phyloP scores from a whole-genome alignment of 176 grass and related monocot genomes.

The Zoysia japonica region DNA sequence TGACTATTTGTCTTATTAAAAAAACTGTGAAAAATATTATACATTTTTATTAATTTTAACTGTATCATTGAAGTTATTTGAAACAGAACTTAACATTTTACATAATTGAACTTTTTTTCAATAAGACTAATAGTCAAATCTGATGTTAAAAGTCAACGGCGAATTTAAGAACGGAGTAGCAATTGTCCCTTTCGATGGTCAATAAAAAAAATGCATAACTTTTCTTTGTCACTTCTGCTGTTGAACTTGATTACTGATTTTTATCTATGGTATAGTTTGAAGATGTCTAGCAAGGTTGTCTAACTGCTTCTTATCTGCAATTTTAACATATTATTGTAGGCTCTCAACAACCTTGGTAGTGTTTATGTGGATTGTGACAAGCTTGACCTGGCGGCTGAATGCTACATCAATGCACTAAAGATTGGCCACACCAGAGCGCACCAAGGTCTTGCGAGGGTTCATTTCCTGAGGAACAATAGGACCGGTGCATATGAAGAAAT shows the following conservation, averaged over 20 bases:
- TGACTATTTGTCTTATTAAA: too few relatives aligned
- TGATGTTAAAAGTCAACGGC: too few relatives aligned
- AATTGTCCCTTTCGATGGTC: too few relatives aligned
- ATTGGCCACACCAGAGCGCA: conserved; percentile 95
- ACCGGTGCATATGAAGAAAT: conserved; percentile 86
- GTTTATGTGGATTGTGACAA: conserved; percentile 96
- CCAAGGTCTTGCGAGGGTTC: conserved; percentile 91
- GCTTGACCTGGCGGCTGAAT: conserved; percentile 90
- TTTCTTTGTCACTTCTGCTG: conserved; percentile 6
- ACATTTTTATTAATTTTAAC: too few relatives aligned
- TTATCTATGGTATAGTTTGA: conserved; percentile 11
- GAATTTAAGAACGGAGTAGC: too few relatives aligned
- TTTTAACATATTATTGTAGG: conserved; percentile 65
- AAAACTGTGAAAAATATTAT: too few relatives aligned
- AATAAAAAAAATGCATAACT: not conserved
- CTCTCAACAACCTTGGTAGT: conserved; percentile 96
- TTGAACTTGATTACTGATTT: not conserved
- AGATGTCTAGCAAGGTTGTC: conserved; percentile 2
- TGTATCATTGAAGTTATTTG: too few relatives aligned
- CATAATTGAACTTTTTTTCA: too few relatives aligned
- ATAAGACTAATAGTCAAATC: too few relatives aligned
- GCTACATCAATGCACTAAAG: conserved; percentile 88
- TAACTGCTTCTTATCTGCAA: conserved; percentile 22
- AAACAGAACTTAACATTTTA: too few relatives aligned
- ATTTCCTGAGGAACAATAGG: conserved; percentile 81